Evolutionary conservation across 1,284 basidiomycete genomes (phyloP).

Genomic region (Cryptococcus sp.): DNA sequence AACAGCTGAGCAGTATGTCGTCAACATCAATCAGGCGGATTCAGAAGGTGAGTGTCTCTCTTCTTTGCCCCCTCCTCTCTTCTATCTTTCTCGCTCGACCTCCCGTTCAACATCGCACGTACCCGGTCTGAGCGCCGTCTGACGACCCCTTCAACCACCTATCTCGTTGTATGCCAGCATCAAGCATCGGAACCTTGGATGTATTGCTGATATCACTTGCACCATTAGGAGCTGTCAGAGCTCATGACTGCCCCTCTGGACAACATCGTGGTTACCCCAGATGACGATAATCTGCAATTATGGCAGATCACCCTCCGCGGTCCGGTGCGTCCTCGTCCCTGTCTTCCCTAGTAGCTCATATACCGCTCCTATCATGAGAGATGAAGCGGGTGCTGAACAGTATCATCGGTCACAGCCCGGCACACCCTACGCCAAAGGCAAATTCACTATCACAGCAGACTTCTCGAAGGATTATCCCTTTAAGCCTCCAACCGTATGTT

Average conservation of each 20-base stretch:
- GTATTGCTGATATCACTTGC: neutral
- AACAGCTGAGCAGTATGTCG: conserved; percentile 24
- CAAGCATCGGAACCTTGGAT: neutral
- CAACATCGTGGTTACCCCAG: conserved; percentile 65
- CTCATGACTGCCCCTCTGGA: conserved; percentile 52
- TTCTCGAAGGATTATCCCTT: conserved; percentile 82
- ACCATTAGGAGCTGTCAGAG: conserved; percentile 48
- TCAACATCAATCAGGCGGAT: conserved; percentile 41
- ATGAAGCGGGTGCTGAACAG: neutral
- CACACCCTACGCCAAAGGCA: conserved; percentile 82
- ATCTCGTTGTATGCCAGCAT: neutral
- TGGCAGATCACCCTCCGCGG: conserved; percentile 80
- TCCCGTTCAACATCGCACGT: neutral
- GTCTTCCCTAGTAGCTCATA: neutral
- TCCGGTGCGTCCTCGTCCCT: conserved; percentile 61
- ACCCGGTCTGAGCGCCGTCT: neutral
- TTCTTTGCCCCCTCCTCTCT: neutral
- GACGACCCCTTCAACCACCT: neutral
- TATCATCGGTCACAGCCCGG: conserved; percentile 59
- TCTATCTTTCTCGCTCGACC: neutral
- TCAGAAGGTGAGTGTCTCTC: conserved; percentile 32
- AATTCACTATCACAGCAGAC: conserved; percentile 70
- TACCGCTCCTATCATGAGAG: neutral
- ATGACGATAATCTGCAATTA: conserved; percentile 71
- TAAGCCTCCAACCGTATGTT: conserved; percentile 75